A percentile compares a stretch with the other conserved stretches of the same genome.
Evolutionary conservation across 164 flowering plant genomes (phyloP).

Genomic region (Hamamelis virginiana): DNA sequence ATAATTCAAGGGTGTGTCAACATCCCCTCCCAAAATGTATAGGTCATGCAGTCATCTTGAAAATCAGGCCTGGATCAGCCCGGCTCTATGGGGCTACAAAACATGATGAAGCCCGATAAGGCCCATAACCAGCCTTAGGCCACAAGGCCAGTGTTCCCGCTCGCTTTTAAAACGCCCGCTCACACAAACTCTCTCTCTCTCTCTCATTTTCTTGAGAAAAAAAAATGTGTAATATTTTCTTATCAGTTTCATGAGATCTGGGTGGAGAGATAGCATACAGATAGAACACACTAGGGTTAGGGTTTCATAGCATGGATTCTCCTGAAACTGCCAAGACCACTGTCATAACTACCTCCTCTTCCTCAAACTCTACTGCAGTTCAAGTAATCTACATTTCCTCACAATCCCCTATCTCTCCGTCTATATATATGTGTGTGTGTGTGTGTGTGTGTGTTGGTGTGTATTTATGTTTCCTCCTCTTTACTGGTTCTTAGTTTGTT

Average conservation of each 20-base stretch:
- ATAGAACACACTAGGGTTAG: slow-evolving; percentile 10
- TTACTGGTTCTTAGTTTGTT: no score
- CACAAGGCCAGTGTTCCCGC: slow-evolving; percentile 14
- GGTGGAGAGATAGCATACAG: slow-evolving; percentile 16
- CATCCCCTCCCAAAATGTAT: no score
- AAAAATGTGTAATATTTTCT: not conserved
- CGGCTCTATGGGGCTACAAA: no score
- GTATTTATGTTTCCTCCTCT: no score
- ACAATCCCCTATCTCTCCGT: not conserved
- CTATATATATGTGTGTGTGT: no score
- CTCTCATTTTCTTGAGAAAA: not conserved
- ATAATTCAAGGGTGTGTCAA: no score
- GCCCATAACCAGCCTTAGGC: not conserved
- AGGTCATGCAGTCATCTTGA: no score
- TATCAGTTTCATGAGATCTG: slow-evolving; percentile 17
- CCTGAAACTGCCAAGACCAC: slow-evolving; percentile 23
- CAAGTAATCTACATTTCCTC: slow-evolving; percentile 23
- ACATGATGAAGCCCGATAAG: no score
- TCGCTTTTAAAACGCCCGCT: slow-evolving; percentile 20
- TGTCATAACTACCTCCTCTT: not conserved
- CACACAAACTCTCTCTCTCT: slow-evolving; percentile 1
- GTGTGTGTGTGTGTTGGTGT: no score
- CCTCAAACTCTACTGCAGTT: slow-evolving; percentile 27
- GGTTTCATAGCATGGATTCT: slow-evolving; percentile 41
- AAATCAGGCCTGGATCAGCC: no score